Percentiles rank a stretch among this genome's conserved stretches.
phyloP scores from a whole-genome alignment of 345 rosid species.

The Pugionium cornutum region DNA sequence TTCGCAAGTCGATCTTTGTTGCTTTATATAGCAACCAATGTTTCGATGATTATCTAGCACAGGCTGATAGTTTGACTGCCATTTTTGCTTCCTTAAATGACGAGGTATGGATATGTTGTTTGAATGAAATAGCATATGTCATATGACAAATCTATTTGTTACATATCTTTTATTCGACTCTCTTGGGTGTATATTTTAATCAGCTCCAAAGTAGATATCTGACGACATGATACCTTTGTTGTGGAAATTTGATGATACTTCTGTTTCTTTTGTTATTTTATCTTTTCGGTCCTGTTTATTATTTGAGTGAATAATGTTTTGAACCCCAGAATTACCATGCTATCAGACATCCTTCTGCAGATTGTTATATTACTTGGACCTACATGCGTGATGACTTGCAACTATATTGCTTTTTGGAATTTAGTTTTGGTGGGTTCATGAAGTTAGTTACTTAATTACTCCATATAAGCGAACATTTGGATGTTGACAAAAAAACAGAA shows the following conservation, averaged over 20 bases:
- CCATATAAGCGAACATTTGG: too few relatives aligned
- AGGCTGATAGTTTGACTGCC: constrained; percentile 95
- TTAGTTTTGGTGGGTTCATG: constrained; percentile 12
- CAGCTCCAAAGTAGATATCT: constrained; percentile 1
- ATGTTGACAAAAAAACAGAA: not conserved
- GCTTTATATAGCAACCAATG: constrained; percentile 78
- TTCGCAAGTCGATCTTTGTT: constrained; percentile 85
- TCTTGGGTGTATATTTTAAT: constrained; percentile 6
- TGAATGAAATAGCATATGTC: constrained; percentile 21
- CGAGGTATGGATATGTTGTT: constrained; percentile 58
- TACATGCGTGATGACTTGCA: constrained; percentile 1
- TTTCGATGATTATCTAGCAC: constrained; percentile 92
- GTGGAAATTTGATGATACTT: constrained; percentile 16
- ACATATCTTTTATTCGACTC: constrained; percentile 8
- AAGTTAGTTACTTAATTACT: constrained; percentile 5
- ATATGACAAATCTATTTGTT: constrained; percentile 16
- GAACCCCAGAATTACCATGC: constrained; percentile 5
- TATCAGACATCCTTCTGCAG: constrained; percentile 8
- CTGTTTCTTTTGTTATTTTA: constrained; percentile 3
- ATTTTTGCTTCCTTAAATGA: constrained; percentile 97
- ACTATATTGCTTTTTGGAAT: constrained; percentile 16
- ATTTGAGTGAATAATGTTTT: constrained; percentile 1
- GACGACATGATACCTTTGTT: constrained; percentile 4
- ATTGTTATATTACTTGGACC: constrained; percentile 18
- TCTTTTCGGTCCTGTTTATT: constrained; percentile 3